These are phyloP conservation scores for Gynostemma pentaphyllum DNA, from an alignment of 306 rosid species.

Conservation along the genomic window DNA sequence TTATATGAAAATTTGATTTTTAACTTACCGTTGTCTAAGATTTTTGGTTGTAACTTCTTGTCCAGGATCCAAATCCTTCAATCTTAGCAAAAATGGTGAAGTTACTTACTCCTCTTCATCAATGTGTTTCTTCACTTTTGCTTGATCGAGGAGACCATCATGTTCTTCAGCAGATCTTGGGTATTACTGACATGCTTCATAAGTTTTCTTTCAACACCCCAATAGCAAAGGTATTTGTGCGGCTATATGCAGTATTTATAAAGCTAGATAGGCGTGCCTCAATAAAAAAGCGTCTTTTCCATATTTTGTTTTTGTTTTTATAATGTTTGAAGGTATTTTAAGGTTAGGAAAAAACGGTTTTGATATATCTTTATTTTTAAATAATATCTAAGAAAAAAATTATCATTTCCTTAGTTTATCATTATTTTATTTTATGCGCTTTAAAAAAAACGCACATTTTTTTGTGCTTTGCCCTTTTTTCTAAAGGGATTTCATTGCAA, in stretches of 20 bases:
- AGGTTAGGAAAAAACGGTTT: too few species aligned
- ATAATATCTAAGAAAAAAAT: too few species aligned
- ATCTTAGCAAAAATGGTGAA: conserved; percentile 64
- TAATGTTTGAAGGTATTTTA: too few species aligned
- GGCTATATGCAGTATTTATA: background rate
- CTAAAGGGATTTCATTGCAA: too few species aligned
- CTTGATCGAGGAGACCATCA: conserved; percentile 53
- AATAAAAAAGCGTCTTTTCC: too few species aligned
- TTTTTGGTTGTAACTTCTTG: background rate
- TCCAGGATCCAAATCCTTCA: conserved; percentile 71
- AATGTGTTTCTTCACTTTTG: conserved; percentile 28
- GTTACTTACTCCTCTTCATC: conserved; percentile 46
- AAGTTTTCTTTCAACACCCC: conserved; percentile 46
- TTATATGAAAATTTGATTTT: background rate
- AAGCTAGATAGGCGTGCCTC: too few species aligned
- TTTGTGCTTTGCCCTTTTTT: too few species aligned
- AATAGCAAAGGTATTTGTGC: conserved; percentile 63
- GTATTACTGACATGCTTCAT: conserved; percentile 58
- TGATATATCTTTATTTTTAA: too few species aligned
- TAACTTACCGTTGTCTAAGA: conserved; percentile 1
- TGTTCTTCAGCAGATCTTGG: conserved; percentile 46
- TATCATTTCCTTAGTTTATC: too few species aligned
- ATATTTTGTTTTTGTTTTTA: too few species aligned
- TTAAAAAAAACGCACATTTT: too few species aligned
- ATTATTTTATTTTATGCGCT: too few species aligned